A percentile compares a stretch with the other conserved stretches of the same genome.
These are phyloP conservation scores for Kwoniella sp. DNA, from an alignment of 768 basidiomycete species.

Conservation along the genomic window DNA sequence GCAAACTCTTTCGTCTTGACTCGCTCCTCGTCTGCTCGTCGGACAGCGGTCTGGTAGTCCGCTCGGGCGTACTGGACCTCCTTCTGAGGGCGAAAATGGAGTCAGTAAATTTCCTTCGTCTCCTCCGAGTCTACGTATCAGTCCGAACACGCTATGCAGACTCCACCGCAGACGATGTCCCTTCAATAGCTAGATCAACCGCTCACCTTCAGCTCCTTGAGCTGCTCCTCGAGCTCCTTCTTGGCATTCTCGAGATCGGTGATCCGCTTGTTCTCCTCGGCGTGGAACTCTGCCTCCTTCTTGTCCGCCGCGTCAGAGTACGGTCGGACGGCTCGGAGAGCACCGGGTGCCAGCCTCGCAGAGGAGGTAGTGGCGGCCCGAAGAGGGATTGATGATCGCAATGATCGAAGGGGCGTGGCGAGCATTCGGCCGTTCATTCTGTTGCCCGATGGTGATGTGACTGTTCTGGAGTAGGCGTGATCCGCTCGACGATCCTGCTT, in stretches of 20 bases:
- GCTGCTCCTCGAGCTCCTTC: slow-evolving; percentile 35
- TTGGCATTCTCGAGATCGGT: slow-evolving; percentile 22
- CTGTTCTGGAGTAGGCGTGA: too few species aligned
- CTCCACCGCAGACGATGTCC: too few species aligned
- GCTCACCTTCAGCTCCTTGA: slow-evolving; percentile 69
- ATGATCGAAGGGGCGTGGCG: slow-evolving; percentile 14
- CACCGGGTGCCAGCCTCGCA: background rate
- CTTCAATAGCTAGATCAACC: too few species aligned
- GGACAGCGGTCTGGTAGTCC: slow-evolving; percentile 91
- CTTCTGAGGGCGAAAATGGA: slow-evolving; percentile 55
- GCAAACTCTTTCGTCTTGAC: slow-evolving; percentile 89
- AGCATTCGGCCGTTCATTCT: slow-evolving; percentile 16
- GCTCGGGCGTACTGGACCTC: slow-evolving; percentile 88
- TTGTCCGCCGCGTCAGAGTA: slow-evolving; percentile 23
- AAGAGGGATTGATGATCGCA: slow-evolving; percentile 16
- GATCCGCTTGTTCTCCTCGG: slow-evolving; percentile 14
- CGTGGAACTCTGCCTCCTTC: slow-evolving; percentile 14
- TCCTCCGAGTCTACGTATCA: too few species aligned
- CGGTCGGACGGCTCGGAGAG: background rate
- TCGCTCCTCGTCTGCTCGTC: slow-evolving; percentile 84
- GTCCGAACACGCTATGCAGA: too few species aligned
- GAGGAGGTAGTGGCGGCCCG: slow-evolving; percentile 3
- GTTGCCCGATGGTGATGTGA: too few species aligned
- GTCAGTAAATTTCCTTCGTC: background rate
- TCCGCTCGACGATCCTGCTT: too few species aligned